These are phyloP conservation scores for Syzygium malaccense DNA, from an alignment of 441 rosid species.

Conservation along the genomic window DNA sequence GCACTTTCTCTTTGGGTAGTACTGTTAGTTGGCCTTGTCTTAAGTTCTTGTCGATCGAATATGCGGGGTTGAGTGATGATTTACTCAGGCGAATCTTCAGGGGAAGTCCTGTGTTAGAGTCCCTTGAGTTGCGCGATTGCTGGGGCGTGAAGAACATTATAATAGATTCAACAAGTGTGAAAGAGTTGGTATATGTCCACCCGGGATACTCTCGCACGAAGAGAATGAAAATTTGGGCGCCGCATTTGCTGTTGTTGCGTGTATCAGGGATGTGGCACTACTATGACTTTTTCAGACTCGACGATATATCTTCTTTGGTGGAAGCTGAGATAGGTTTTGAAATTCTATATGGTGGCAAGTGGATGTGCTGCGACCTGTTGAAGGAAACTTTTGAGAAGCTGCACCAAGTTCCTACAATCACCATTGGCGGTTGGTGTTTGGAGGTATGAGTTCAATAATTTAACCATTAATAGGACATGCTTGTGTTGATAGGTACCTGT, in stretches of 20 bases:
- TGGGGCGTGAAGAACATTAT: neutral
- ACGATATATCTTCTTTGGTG: neutral
- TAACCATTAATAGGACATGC: neutral
- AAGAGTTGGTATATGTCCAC: accelerated
- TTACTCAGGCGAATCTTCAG: neutral
- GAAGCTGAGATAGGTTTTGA: neutral
- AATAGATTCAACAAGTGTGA: accelerated
- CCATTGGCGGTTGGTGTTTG: neutral
- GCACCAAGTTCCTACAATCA: neutral
- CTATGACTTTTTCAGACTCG: neutral
- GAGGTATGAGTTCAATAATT: neutral
- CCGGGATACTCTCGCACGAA: no score
- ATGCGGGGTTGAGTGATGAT: neutral
- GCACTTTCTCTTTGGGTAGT: neutral
- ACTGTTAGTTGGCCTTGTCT: neutral
- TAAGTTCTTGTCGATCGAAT: neutral
- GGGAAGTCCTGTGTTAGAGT: neutral
- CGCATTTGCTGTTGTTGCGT: neutral
- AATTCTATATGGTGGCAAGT: neutral
- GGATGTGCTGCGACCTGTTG: neutral
- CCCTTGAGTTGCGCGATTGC: neutral
- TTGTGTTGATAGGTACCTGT: neutral
- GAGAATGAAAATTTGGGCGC: neutral
- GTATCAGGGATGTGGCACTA: neutral
- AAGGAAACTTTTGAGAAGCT: neutral